A percentile compares a stretch with the other conserved stretches of the same genome.
These are phyloP conservation scores for Garcia nutans DNA, from an alignment of 345 rosid species.

Conservation along the genomic window DNA sequence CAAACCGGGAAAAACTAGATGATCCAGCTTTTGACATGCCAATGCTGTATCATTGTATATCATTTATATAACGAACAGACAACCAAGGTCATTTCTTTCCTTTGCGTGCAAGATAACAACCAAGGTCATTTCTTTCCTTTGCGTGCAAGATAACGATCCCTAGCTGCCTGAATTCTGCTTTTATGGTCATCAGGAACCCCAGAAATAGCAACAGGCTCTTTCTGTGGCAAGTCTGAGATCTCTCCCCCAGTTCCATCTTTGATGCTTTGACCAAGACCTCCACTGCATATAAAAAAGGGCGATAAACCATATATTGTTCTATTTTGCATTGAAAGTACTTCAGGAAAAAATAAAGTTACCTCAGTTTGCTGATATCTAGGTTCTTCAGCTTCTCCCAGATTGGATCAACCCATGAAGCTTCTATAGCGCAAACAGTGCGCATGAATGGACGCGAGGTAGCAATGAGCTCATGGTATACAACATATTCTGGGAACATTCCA, in stretches of 20 bases:
- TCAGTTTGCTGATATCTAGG: slow-evolving; percentile 58
- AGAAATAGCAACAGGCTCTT: slow-evolving; percentile 26
- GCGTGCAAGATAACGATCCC: slow-evolving; percentile 88
- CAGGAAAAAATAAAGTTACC: slow-evolving; percentile 40
- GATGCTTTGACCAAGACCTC: slow-evolving; percentile 43
- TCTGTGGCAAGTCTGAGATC: slow-evolving; percentile 27
- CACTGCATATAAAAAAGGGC: slow-evolving; percentile 33
- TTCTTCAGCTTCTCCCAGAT: slow-evolving; percentile 68
- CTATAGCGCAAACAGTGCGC: slow-evolving; percentile 71
- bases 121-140: slow-evolving; percentile 52
- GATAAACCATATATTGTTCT: not conserved
- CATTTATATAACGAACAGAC: not conserved
- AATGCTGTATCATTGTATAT: not conserved
- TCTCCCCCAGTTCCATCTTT: slow-evolving; percentile 39
- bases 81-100: slow-evolving; percentile 41
- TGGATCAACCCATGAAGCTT: slow-evolving; percentile 70
- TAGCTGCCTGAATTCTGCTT: slow-evolving; percentile 76
- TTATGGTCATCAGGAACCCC: slow-evolving; percentile 39
- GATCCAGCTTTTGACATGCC: not conserved
- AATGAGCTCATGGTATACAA: slow-evolving; percentile 81
- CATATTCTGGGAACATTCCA: slow-evolving; percentile 71
- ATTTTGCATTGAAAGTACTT: not conserved
- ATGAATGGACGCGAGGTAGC: slow-evolving; percentile 78
- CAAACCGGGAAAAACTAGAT: not conserved
- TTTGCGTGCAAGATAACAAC: slow-evolving; percentile 60